These are phyloP conservation scores for Sindora glabra DNA, from an alignment of 306 rosid genomes.

Conservation along the genomic window DNA sequence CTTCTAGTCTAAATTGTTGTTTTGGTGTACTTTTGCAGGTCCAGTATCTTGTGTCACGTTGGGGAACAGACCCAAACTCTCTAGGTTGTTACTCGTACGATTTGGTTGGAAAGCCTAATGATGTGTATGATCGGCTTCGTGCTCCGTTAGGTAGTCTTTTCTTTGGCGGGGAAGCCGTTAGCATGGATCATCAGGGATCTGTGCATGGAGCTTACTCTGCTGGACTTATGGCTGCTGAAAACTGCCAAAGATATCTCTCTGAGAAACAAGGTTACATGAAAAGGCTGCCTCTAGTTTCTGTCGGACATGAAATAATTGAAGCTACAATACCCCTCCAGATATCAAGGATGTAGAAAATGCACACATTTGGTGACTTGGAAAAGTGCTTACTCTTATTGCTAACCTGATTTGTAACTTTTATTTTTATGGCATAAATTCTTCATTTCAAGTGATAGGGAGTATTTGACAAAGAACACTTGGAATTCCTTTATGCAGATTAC, in stretches of 20 bases:
- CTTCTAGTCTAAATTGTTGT: constrained; percentile 1
- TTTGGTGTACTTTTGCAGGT: constrained; percentile 35
- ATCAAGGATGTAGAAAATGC: constrained; percentile 38
- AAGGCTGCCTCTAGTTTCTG: constrained; percentile 19
- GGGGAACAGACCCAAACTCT: constrained; percentile 72
- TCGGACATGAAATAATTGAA: constrained; percentile 31
- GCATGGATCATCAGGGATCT: constrained; percentile 69
- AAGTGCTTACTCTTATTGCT: too few relatives aligned
- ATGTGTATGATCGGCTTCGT: constrained; percentile 60
- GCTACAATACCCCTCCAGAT: constrained; percentile 44
- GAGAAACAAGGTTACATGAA: constrained; percentile 27
- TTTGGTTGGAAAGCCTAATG: constrained; percentile 60
- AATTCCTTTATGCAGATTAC: too few relatives aligned
- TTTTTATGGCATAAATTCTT: too few relatives aligned
- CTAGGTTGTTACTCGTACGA: constrained; percentile 72
- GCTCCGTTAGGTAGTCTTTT: constrained; percentile 55
- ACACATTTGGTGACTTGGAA: neutral
- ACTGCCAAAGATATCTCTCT: constrained; percentile 25
- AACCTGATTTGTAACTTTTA: too few relatives aligned
- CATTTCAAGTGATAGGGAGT: too few relatives aligned
- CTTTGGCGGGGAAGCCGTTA: constrained; percentile 49
- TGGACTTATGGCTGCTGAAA: constrained; percentile 45
- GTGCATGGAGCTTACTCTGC: constrained; percentile 62
- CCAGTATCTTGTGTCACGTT: constrained; percentile 65
- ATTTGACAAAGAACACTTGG: too few relatives aligned